Evolutionary conservation across 108 stramenopile genomes (phyloP).

Genomic region (Tribonema minus): DNA sequence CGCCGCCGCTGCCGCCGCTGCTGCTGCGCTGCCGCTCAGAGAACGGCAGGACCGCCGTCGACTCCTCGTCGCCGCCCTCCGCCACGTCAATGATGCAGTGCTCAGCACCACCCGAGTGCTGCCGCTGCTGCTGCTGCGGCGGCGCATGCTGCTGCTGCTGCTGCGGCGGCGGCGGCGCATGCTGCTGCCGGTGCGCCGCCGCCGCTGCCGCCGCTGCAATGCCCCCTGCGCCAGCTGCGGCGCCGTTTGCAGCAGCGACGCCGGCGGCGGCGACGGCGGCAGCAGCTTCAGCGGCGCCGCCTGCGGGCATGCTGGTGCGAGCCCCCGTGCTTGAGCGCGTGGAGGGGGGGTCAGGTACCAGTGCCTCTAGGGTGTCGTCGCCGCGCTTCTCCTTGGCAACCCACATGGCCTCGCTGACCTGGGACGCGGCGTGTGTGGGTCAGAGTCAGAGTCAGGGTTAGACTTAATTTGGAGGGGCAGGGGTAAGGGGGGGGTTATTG

Average conservation of each 20-base stretch:
- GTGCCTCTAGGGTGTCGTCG: conserved; percentile 2
- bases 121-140: neutral
- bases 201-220: neutral
- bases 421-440: no score
- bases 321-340: neutral
- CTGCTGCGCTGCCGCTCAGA: neutral
- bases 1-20: neutral
- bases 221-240: no score
- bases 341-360: neutral
- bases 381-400: neutral
- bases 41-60: neutral
- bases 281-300: neutral
- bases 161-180: neutral
- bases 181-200: neutral
- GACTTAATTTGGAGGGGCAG: no score
- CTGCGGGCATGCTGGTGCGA: neutral
- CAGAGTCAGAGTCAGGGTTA: no score
- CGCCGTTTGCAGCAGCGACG: neutral
- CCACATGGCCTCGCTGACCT: conserved; percentile 24
- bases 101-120: neutral
- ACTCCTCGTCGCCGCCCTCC: no score
- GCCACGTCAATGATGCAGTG: no score
- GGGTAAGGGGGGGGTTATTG: no score
- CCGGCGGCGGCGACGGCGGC: neutral
- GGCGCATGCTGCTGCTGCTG: neutral